Evolutionary conservation across 2,329 filamentous ascomycete species (phyloP), one percentile per base, ranked within the genome.

Genomic region (Venturia effusa): DNA sequence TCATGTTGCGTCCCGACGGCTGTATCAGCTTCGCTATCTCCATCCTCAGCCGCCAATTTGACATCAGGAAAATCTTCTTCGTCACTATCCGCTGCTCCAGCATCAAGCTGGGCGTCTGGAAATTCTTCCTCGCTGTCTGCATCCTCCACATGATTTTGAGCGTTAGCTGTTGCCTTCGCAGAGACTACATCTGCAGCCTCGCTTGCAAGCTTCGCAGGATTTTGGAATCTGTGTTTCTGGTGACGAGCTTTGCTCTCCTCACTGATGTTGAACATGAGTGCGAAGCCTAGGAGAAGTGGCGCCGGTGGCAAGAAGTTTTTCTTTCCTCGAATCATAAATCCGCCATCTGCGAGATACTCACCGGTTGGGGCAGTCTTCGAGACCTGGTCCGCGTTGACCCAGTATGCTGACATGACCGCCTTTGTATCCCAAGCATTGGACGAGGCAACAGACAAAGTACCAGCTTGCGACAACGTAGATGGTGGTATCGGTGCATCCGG

Each of bases 351-450:
- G 7, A 99, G 76, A 69, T 90, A 93, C 68, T 95, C 92, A 30
- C 93, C 93, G 0, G 84, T 85, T 0, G 86, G 81, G 0, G 88
- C 87, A 40, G 86, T 90, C 76, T 97, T 97, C 11, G 89, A 91
- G 0, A 99, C 90, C 73, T 97, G 92, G 63, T 93, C 87, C 1
- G 90, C 88, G 66, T 88, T 86, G 0, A 95, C 93, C 94, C 94
- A 99, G 88, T 90, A 99, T 10, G 93, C 92, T 22, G 89, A 88
- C 89, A 97, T 96, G 19, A 91, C 85, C 10, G 93, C 93, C 74
- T 99, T 99, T 1, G 90, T 93, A 66, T 97, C 94, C 94, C 94
- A 99, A 0, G 93, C 94, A 64, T 81, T 88, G 0, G 92, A 97
- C 10, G 90, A 89, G 67, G 90, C 90, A 5, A 99, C 89, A 0